A percentile compares a stretch with the other conserved stretches of the same genome.
These are phyloP conservation scores for Vachellia pachyceras DNA, from an alignment of 306 rosid genomes.

Conservation along the genomic window DNA sequence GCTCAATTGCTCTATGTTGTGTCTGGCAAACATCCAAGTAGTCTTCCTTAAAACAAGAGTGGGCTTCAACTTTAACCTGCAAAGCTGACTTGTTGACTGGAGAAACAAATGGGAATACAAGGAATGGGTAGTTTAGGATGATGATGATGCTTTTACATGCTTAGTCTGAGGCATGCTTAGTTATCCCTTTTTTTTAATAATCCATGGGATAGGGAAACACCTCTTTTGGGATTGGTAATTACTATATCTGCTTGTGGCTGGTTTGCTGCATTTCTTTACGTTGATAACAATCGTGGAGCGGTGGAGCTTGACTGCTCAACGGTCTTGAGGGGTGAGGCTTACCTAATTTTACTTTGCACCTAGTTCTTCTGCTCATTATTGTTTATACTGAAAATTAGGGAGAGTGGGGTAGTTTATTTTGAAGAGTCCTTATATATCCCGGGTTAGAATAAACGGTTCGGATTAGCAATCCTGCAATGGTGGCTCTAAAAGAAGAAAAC, in stretches of 20 bases:
- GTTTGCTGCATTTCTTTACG: constrained; percentile 33
- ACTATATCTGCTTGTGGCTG: constrained; percentile 46
- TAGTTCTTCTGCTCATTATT: not conserved
- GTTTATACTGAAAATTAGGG: not conserved
- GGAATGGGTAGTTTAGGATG: constrained; percentile 71
- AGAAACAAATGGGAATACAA: constrained; percentile 58
- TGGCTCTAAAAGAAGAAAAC: too few relatives aligned
- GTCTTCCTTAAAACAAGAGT: constrained; percentile 46
- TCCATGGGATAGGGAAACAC: constrained; percentile 59
- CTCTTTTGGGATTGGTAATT: constrained; percentile 60
- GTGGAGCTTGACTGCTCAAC: constrained; percentile 9
- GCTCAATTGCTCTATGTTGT: constrained; percentile 46
- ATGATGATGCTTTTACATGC: constrained; percentile 63
- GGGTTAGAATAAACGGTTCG: too few relatives aligned
- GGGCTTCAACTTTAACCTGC: constrained; percentile 71
- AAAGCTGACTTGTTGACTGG: constrained; percentile 79
- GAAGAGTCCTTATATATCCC: too few relatives aligned
- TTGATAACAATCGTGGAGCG: not conserved
- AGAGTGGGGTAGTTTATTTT: not conserved
- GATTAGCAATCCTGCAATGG: too few relatives aligned
- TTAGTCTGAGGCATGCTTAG: constrained; percentile 59
- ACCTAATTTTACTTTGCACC: not conserved
- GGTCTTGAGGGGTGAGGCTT: not conserved
- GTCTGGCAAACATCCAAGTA: constrained; percentile 45
- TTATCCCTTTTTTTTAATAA: constrained; percentile 61